phyloP scores from a whole-genome alignment of 768 basidiomycete species.

The Pleurotus djamor region DNA sequence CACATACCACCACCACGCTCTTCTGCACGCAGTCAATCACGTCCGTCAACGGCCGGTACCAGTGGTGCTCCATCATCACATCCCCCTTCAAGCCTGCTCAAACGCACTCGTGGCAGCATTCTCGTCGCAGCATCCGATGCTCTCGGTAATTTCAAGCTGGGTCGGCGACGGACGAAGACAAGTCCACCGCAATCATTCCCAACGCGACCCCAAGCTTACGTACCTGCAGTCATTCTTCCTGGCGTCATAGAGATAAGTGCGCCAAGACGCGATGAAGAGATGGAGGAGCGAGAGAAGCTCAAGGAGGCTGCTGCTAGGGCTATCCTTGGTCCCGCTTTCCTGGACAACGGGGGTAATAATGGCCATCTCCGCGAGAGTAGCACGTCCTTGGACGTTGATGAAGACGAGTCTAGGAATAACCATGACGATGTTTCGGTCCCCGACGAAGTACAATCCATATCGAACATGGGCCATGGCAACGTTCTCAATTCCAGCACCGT shows the following conservation, averaged over 20 bases:
- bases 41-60: constrained; percentile 17
- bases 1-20: constrained; percentile 2
- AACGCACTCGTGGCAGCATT: constrained; percentile 40
- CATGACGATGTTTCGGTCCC: constrained; percentile 6
- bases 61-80: constrained; percentile 9
- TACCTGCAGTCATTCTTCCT: constrained; percentile 44
- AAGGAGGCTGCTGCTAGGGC: constrained; percentile 75
- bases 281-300: constrained; percentile 73
- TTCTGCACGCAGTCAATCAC: not conserved
- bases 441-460: constrained; percentile 1
- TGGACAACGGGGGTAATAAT: constrained; percentile 14
- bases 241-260: constrained; percentile 75
- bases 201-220: constrained; percentile 9
- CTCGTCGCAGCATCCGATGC: constrained; percentile 55
- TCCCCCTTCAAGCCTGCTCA: constrained; percentile 20
- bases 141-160: constrained; percentile 41
- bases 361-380: constrained; percentile 30
- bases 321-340: constrained; percentile 55
- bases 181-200: constrained; percentile 25
- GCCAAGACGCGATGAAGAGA: constrained; percentile 53
- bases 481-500: constrained; percentile 5
- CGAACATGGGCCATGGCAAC: not conserved
- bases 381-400: constrained; percentile 18
- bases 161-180: constrained; percentile 36
- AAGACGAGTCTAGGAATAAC: constrained; percentile 34